Evolutionary conservation across 257 asterid genomes (phyloP).

Genomic region (Echites panduratus): DNA sequence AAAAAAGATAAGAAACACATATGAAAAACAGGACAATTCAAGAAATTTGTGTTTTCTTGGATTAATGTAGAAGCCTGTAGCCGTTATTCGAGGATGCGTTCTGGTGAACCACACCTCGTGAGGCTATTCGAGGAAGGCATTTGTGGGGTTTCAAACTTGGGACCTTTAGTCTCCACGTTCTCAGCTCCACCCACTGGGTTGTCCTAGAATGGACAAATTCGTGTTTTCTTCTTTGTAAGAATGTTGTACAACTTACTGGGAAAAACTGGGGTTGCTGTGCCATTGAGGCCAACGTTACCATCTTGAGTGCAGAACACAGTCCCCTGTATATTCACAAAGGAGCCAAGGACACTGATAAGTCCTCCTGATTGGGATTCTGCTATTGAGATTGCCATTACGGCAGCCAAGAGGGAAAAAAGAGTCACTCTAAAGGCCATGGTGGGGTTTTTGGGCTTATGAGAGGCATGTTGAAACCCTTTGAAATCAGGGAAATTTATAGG

Average conservation of each 20-base stretch:
- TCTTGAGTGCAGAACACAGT: constrained; percentile 36
- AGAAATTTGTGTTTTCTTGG: too few relatives aligned
- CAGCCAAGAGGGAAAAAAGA: constrained; percentile 21
- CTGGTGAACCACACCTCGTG: too few relatives aligned
- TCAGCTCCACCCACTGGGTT: too few relatives aligned
- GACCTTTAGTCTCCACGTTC: too few relatives aligned
- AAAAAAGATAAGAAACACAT: too few relatives aligned
- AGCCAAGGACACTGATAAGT: constrained; percentile 16
- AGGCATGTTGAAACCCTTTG: constrained; percentile 1
- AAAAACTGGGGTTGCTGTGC: constrained; percentile 33
- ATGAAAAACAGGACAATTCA: too few relatives aligned
- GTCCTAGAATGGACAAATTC: too few relatives aligned
- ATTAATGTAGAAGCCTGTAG: too few relatives aligned
- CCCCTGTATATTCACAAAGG: constrained; percentile 24
- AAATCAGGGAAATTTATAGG: constrained; percentile 27
- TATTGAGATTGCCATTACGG: constrained; percentile 27
- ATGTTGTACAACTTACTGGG: constrained; percentile 20
- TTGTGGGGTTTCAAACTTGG: too few relatives aligned
- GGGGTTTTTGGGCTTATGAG: background rate
- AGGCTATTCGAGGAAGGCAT: too few relatives aligned
- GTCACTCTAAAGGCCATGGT: constrained; percentile 19
- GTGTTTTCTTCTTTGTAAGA: background rate
- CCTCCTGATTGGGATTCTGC: constrained; percentile 42
- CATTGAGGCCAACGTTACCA: constrained; percentile 27
- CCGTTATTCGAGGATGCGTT: too few relatives aligned